Conservation (phyloP, 2,329 filamentous ascomycete genomes). For the Sclerotinia minor region DNA sequence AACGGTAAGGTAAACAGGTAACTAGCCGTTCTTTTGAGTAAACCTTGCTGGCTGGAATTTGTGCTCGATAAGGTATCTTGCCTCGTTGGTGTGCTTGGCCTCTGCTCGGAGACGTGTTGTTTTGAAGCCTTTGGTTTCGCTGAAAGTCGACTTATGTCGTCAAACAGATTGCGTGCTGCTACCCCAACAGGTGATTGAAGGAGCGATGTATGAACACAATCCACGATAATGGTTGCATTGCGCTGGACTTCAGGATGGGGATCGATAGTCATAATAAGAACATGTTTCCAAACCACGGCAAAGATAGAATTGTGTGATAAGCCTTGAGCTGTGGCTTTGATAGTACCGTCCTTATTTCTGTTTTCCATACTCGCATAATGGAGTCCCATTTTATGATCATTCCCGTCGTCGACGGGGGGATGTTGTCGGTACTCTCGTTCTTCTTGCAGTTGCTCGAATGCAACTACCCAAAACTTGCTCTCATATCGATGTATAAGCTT, state of each 20-base stretch:
- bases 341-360: constrained; percentile 57
- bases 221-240: constrained; percentile 80
- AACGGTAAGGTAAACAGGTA: constrained; percentile 60
- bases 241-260: constrained; percentile 90
- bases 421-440: constrained; percentile 69
- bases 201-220: constrained; percentile 78
- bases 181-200: constrained; percentile 73
- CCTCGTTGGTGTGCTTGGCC: constrained; percentile 39
- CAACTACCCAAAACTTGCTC: constrained; percentile 86
- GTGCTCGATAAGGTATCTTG: constrained; percentile 40
- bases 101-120: constrained; percentile 33
- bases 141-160: constrained; percentile 64
- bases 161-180: constrained; percentile 69
- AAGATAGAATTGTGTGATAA: constrained; percentile 87
- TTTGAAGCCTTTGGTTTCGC: constrained; percentile 48
- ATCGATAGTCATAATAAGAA: constrained; percentile 87
- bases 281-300: constrained; percentile 90
- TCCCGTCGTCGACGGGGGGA: constrained; percentile 56
- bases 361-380: constrained; percentile 60
- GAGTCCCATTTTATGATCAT: constrained; percentile 61
- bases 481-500: constrained; percentile 88
- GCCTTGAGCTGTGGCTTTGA: constrained; percentile 57
- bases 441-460: constrained; percentile 85
- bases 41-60: constrained; percentile 56
- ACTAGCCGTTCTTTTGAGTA: constrained; percentile 64